phyloP scores from a whole-genome alignment of 2,329 filamentous ascomycete species.

The Pseudogymnoascus sp. region DNA sequence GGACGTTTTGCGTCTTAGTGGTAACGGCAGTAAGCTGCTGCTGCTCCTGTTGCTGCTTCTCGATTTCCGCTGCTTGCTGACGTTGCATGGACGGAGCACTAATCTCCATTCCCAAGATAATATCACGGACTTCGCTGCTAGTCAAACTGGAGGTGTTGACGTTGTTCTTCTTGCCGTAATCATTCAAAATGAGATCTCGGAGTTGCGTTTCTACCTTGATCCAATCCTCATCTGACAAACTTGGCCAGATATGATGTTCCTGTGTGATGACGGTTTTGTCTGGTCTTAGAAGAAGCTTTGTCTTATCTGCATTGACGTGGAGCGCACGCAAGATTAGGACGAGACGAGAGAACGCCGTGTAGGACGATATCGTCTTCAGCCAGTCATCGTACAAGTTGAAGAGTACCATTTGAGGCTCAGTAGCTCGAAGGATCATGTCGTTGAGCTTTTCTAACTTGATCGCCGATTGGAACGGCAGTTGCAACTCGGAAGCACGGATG shows the following conservation, averaged over 20 bases:
- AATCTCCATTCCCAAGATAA: conserved; percentile 99
- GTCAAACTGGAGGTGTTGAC: conserved; percentile 97
- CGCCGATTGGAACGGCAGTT: conserved; percentile 96
- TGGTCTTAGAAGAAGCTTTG: conserved; percentile 85
- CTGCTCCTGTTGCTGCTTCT: conserved; percentile 97
- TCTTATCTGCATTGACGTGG: conserved; percentile 98
- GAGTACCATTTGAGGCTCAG: conserved; percentile 98
- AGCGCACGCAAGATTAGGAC: conserved; percentile 88
- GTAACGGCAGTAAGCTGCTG: conserved; percentile 94
- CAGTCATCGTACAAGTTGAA: conserved; percentile 99
- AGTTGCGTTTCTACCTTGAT: conserved; percentile 98
- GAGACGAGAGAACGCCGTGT: conserved; percentile 94
- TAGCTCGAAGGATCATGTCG: conserved; percentile 96
- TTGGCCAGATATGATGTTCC: conserved; percentile 98
- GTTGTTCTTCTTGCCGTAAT: conserved; percentile 99
- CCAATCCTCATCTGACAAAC: conserved; percentile 91
- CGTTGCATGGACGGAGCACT: conserved; percentile 96
- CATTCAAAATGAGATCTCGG: conserved; percentile 90
- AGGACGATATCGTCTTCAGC: conserved; percentile 96
- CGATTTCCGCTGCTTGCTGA: conserved; percentile 96
- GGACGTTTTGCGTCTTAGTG: conserved; percentile 95
- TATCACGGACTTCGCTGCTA: conserved; percentile 93
- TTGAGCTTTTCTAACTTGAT: conserved; percentile 99
- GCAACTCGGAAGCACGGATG: conserved; percentile 91
- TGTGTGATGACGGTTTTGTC: conserved; percentile 98